Percentiles rank a stretch among this genome's conserved stretches.
phyloP scores from a whole-genome alignment of 2,329 filamentous ascomycete genomes.

The Cladosporium sp. region DNA sequence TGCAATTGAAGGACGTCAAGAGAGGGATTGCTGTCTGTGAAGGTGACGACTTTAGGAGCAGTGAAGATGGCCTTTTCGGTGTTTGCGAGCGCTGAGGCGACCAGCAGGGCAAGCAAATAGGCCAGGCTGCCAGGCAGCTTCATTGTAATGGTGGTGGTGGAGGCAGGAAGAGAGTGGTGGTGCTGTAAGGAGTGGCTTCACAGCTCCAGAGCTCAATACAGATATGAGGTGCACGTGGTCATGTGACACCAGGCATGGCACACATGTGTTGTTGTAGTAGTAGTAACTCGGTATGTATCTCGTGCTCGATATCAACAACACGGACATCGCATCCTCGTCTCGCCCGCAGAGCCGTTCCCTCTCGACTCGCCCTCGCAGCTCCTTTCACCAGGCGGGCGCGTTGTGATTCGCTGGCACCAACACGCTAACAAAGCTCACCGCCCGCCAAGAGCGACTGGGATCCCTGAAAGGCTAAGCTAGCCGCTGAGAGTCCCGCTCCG shows the following conservation, averaged over 20 bases:
- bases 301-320: background rate
- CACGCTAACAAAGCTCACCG: background rate
- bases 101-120: slow-evolving; percentile 30
- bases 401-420: background rate
- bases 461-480: slow-evolving; percentile 8
- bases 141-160: slow-evolving; percentile 24
- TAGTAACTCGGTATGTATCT: background rate
- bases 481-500: slow-evolving; percentile 11
- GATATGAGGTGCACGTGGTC: background rate
- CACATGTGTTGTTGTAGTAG: background rate
- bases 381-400: background rate
- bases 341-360: background rate
- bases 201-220: background rate
- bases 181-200: slow-evolving; percentile 4
- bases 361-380: background rate
- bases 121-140: slow-evolving; percentile 25
- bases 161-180: background rate
- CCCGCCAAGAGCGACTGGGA: slow-evolving; percentile 16
- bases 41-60: slow-evolving; percentile 60
- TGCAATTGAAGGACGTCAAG: slow-evolving; percentile 64
- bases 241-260: background rate
- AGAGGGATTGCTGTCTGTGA: slow-evolving; percentile 58
- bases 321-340: background rate
- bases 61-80: slow-evolving; percentile 90
- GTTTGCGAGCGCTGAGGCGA: slow-evolving; percentile 59